phyloP scores from a whole-genome alignment of 768 basidiomycete genomes.

The Tulasnella sp. region DNA sequence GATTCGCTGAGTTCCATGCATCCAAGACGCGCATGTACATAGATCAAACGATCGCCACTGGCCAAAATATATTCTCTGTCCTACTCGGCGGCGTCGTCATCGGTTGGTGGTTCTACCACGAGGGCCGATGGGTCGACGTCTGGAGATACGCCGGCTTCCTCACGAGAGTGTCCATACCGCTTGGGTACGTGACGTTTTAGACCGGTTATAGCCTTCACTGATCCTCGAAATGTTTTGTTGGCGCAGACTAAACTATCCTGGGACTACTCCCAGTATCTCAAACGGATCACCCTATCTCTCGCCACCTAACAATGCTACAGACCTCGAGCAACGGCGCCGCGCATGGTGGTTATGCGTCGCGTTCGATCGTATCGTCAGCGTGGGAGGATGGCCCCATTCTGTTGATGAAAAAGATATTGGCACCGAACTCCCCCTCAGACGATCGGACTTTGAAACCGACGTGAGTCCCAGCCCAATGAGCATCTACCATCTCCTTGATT shows the following conservation, averaged over 20 bases:
- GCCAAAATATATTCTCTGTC: conserved; percentile 75
- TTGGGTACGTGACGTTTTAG: conserved; percentile 32
- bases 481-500: not conserved
- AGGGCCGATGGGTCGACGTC: conserved; percentile 82
- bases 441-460: conserved; percentile 63
- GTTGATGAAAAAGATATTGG: conserved; percentile 77
- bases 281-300: conserved; percentile 45
- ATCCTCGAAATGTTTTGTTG: not conserved
- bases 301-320: conserved; percentile 62
- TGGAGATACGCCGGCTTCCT: conserved; percentile 87
- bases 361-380: conserved; percentile 71
- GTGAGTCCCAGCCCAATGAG: conserved; percentile 36
- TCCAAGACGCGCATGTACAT: conserved; percentile 80
- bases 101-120: conserved; percentile 86
- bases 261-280: conserved; percentile 45
- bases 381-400: conserved; percentile 78
- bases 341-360: conserved; percentile 90
- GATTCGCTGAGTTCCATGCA: conserved; percentile 79
- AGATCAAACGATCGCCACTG: conserved; percentile 81
- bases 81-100: conserved; percentile 79
- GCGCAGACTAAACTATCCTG: conserved; percentile 57
- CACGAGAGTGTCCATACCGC: conserved; percentile 66
- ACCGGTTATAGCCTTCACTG: not conserved
- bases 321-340: conserved; percentile 65
- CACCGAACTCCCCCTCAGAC: conserved; percentile 68